Evolutionary conservation across 805 yeast species (phyloP).

Genomic region (Brettanomyces bruxellensis): DNA sequence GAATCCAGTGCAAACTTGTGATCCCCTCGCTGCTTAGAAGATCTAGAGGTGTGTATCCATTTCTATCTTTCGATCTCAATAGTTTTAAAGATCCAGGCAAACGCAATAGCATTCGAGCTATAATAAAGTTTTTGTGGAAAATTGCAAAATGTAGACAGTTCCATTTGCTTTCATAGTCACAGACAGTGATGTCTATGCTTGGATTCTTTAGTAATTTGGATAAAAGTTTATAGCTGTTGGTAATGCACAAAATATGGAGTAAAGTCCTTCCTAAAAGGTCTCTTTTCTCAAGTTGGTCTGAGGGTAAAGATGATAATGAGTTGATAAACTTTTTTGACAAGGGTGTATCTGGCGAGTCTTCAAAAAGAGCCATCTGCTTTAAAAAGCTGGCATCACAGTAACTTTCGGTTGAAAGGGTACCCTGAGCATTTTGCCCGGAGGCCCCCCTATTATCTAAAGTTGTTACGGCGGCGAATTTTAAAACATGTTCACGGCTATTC

Average conservation of each 20-base stretch:
- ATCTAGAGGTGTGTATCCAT: slow-evolving; percentile 66
- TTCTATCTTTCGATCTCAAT: slow-evolving; percentile 56
- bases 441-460: neutral
- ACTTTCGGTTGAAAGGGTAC: no score
- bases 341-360: neutral
- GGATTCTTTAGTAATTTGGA: slow-evolving; percentile 37
- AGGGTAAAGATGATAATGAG: slow-evolving; percentile 21
- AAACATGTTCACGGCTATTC: slow-evolving; percentile 5
- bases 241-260: slow-evolving; percentile 45
- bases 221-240: slow-evolving; percentile 40
- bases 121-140: slow-evolving; percentile 43
- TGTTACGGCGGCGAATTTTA: slow-evolving; percentile 10
- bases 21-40: slow-evolving; percentile 35
- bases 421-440: neutral
- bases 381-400: neutral
- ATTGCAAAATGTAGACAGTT: slow-evolving; percentile 69
- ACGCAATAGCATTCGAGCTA: slow-evolving; percentile 37
- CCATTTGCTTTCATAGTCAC: slow-evolving; percentile 76
- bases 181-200: slow-evolving; percentile 33
- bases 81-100: slow-evolving; percentile 21
- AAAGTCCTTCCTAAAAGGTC: slow-evolving; percentile 64
- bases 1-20: slow-evolving; percentile 28
- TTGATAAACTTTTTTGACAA: slow-evolving; percentile 10
- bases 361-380: neutral
- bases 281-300: slow-evolving; percentile 34